Conservation (phyloP, 768 basidiomycete genomes). For the Termitomyces sp. region DNA sequence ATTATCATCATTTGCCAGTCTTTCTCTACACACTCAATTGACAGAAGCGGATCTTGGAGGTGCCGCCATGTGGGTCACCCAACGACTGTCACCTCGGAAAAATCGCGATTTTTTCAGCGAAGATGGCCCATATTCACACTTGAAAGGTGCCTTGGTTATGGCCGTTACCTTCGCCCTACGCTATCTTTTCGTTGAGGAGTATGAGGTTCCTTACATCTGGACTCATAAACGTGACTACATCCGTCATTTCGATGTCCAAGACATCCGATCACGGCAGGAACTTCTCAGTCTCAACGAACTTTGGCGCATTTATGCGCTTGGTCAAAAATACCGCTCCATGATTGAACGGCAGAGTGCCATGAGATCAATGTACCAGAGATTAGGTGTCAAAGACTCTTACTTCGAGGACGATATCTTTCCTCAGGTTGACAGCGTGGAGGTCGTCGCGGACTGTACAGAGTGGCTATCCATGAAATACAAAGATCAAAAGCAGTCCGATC, state of each 20-base stretch:
- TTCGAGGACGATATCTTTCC: constrained; percentile 66
- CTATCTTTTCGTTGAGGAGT: constrained; percentile 80
- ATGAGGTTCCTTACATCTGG: constrained; percentile 96
- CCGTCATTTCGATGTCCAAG: constrained; percentile 67
- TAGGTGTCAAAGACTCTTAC: constrained; percentile 68
- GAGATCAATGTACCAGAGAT: constrained; percentile 55
- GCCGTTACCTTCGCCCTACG: constrained; percentile 77
- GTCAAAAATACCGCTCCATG: constrained; percentile 85
- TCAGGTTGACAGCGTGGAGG: constrained; percentile 75
- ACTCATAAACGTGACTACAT: constrained; percentile 90
- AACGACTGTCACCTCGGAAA: constrained; percentile 66
- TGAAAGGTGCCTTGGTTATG: constrained; percentile 63
- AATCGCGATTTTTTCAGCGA: constrained; percentile 67
- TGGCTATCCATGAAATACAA: constrained; percentile 88
- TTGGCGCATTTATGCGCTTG: constrained; percentile 88
- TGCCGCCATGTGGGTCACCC: constrained; percentile 86
- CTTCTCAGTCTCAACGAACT: constrained; percentile 76
- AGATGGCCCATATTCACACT: constrained; percentile 51
- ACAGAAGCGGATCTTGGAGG: constrained; percentile 69
- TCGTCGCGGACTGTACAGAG: constrained; percentile 85
- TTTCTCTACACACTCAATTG: constrained; percentile 57
- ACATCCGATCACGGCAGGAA: constrained; percentile 56
- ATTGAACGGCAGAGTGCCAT: constrained; percentile 67
- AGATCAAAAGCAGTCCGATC: constrained; percentile 56
- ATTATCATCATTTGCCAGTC: constrained; percentile 58